A percentile compares a stretch with the other conserved stretches of the same genome.
Conservation (phyloP, 192 early-diverging fungal genomes). For the Coemansia sp. region DNA sequence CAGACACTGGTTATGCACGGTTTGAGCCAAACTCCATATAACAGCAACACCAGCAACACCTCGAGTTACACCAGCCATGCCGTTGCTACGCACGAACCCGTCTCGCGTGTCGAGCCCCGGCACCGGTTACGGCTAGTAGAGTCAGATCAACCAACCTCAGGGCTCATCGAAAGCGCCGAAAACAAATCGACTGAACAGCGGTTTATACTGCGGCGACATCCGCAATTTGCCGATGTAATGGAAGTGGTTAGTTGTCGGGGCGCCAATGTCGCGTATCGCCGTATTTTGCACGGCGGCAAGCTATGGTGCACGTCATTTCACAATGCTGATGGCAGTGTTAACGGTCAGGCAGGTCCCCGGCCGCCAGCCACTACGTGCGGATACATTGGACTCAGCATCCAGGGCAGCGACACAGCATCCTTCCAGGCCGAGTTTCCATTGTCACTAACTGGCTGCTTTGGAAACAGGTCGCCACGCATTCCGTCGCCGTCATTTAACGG, state of each 20-base stretch:
- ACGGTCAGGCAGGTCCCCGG: too few relatives aligned
- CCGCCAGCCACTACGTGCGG: background rate
- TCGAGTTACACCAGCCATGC: too few relatives aligned
- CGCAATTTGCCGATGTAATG: constrained; percentile 14
- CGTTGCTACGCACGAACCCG: too few relatives aligned
- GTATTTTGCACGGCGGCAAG: constrained; percentile 13
- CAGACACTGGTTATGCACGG: background rate
- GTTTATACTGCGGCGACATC: constrained; percentile 21
- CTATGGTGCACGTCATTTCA: constrained; percentile 42
- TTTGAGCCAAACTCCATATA: background rate
- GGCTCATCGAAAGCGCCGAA: background rate
- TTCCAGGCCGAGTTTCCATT: background rate
- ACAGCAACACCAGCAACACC: background rate
- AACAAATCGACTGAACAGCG: background rate
- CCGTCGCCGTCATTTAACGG: background rate
- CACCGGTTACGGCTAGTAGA: background rate
- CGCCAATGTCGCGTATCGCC: constrained; percentile 21
- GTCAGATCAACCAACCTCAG: too few relatives aligned
- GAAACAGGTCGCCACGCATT: background rate
- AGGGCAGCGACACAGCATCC: background rate
- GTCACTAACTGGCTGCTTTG: background rate
- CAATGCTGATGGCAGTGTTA: too few relatives aligned
- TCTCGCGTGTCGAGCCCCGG: too few relatives aligned
- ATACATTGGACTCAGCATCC: background rate
- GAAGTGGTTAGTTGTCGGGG: constrained; percentile 26